These are phyloP conservation scores for Stagonosporopsis vannaccii DNA, from an alignment of 2,329 filamentous ascomycete genomes.

Conservation along the genomic window DNA sequence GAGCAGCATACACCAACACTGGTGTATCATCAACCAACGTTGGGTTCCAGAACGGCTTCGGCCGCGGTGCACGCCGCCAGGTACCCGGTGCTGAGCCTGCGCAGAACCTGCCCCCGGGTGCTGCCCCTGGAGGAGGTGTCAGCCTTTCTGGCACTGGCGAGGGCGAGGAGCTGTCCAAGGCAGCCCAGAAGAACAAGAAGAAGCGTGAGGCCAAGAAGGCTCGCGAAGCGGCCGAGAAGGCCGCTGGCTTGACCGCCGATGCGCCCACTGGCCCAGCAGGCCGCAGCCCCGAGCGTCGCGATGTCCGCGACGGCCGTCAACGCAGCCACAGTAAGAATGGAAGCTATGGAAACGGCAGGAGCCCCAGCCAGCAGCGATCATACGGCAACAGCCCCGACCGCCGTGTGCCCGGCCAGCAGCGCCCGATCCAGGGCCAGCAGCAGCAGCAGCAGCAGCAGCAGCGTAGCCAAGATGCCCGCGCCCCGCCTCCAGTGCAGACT, in stretches of 20 bases:
- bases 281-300: conserved; percentile 72
- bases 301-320: conserved; percentile 56
- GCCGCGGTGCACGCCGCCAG: conserved; percentile 72
- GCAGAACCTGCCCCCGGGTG: conserved; percentile 70
- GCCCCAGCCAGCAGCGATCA: conserved; percentile 42
- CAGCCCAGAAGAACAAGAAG: conserved; percentile 96
- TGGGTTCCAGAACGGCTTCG: conserved; percentile 77
- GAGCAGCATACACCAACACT: conserved; percentile 84
- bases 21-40: conserved; percentile 69
- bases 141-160: conserved; percentile 70
- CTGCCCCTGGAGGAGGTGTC: conserved; percentile 70
- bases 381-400: conserved; percentile 44
- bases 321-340: conserved; percentile 57
- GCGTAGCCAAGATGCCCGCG: conserved; percentile 29
- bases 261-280: conserved; percentile 42
- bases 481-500: conserved; percentile 41
- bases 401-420: conserved; percentile 35
- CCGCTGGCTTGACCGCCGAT: conserved; percentile 43
- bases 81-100: conserved; percentile 86
- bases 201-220: conserved; percentile 93
- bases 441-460: conserved; percentile 34
- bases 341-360: conserved; percentile 36
- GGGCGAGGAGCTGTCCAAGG: conserved; percentile 78
- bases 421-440: conserved; percentile 34
- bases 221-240: conserved; percentile 73